Evolutionary conservation across 148 eudicot genomes (phyloP), one percentile per base, ranked within the genome.

Genomic region (Agrostemma githago): DNA sequence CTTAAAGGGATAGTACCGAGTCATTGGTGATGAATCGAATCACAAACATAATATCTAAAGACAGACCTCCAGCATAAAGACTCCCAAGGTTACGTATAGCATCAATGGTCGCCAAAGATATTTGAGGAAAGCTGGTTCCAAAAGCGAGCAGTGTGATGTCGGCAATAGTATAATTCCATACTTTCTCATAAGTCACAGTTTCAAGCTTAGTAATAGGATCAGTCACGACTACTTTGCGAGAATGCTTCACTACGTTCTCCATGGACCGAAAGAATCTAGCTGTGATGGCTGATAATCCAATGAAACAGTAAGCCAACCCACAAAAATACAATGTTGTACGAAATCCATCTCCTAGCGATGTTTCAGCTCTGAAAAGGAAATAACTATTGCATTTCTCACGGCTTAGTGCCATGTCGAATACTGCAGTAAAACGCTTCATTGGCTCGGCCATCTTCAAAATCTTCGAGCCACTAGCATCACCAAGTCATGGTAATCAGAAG

Each of bases 121-220:
- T 91, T 78, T 91, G 98, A 9, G 98, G 98, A 72, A 93, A 93
- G 83, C 98, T 93, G 72, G 97, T 93, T 40, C 98, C 98, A 82
- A 91, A 89, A 34, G 98, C 97, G 78, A 91, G 78, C 60, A 93
- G 84, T 44, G 90, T 80, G 48, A 93, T 93, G 73, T 91, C 98
- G 2, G 98, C 98, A 80, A 93, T 84, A 46, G 97, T 77, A 76
- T 85, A 93, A 79, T 93, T 91, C 98, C 98, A 93, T 66, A 93
- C 92, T 68, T 89, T 93, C 72, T 83, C 85, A 72, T 88, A 69
- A 74, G 74, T 86, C 66, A 85, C 81, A 65, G 64, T 64, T 81
- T 86, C 78, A 26, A 71, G 46, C 58, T 86, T 86, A 39, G 88
- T 93, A 5, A 41, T 8, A 54, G 97, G 97, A 86, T 93, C 89